Base-by-base conservation (phyloP, 116 monocot species). In the Posidonia oceanica region DNA sequence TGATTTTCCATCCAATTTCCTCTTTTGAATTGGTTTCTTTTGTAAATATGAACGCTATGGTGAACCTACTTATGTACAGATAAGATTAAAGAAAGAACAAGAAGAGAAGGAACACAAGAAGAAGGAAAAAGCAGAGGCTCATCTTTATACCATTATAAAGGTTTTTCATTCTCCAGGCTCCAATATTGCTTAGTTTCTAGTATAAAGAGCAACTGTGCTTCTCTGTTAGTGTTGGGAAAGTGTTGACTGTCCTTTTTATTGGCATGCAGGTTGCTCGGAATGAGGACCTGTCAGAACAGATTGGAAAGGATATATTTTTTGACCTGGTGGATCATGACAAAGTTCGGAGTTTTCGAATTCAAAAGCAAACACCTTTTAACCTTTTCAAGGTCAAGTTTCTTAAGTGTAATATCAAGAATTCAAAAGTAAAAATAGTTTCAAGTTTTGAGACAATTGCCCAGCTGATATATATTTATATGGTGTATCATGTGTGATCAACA, bases 321-420 rank as follows among this genome's bases (percentile, higher is more conserved):
- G 98, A 98, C 72, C 77, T 98, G 10, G 93, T 98, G 12, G 93
- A 98, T 69, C 93, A 98, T 84, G 98, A 98, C 51, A 98, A 98
- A 74, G 98, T 98, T 63, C 84, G 74, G 39, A 93, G 90, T 64
- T 98, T 98, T 62, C 85, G 90, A n/a, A 86, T 98, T 70, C 98
- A 93, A 77, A 98, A 93, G 51, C 98, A 98, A 76, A 79, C 77
- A 59, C 78, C 81, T 70, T 98, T 98, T 69, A 83, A 44, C 44
- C 63, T 81, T 76, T 98, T 98, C 71, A 98, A 98, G 98, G 98
- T 98, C 77, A 72, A 78, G 22, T 23, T 53, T 48, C 18, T 7
- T 17, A 41, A n/a, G 29, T 48, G 12, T 48, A 48, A 48, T 48
- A 48, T 48, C 29, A 29, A 29, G 29, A 29, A 0, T 29, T 29